A percentile compares a stretch with the other conserved stretches of the same genome.
Evolutionary conservation across 108 stramenopile species (phyloP).

Genomic region (Chaetoceros tenuissimus): DNA sequence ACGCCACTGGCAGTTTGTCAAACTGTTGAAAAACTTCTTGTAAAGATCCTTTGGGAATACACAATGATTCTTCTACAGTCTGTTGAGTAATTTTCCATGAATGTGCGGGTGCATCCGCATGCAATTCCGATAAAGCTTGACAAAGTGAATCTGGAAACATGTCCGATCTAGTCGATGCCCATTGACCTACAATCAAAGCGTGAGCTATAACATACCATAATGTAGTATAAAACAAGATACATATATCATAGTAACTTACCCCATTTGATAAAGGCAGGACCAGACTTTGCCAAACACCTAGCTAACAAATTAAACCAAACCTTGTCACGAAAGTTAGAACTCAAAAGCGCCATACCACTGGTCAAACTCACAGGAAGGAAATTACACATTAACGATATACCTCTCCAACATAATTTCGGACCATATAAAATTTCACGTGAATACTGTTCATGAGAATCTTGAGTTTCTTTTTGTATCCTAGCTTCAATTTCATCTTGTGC

Average conservation of each 20-base stretch:
- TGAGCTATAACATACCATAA: conserved; percentile 5
- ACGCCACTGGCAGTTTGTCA: conserved; percentile 60
- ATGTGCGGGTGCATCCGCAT: conserved; percentile 61
- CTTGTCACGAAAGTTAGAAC: conserved; percentile 26
- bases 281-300: conserved; percentile 27
- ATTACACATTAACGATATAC: conserved; percentile 10
- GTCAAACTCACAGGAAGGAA: conserved; percentile 39
- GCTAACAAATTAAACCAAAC: conserved; percentile 46
- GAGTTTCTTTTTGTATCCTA: neutral
- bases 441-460: neutral
- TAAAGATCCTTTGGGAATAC: conserved; percentile 16
- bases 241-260: conserved; percentile 24
- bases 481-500: neutral
- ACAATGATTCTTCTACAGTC: conserved; percentile 27
- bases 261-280: conserved; percentile 82
- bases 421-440: neutral
- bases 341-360: conserved; percentile 23
- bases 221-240: neutral
- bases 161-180: conserved; percentile 56
- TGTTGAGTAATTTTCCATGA: conserved; percentile 39
- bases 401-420: conserved; percentile 10
- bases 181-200: conserved; percentile 21
- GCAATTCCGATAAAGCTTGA: conserved; percentile 36
- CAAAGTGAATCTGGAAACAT: conserved; percentile 80
- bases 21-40: conserved; percentile 55